A percentile compares a stretch with the other conserved stretches of the same genome.
Evolutionary conservation across 2,329 filamentous ascomycete genomes (phyloP).

Genomic region (Pseudogymnoascus sp.): DNA sequence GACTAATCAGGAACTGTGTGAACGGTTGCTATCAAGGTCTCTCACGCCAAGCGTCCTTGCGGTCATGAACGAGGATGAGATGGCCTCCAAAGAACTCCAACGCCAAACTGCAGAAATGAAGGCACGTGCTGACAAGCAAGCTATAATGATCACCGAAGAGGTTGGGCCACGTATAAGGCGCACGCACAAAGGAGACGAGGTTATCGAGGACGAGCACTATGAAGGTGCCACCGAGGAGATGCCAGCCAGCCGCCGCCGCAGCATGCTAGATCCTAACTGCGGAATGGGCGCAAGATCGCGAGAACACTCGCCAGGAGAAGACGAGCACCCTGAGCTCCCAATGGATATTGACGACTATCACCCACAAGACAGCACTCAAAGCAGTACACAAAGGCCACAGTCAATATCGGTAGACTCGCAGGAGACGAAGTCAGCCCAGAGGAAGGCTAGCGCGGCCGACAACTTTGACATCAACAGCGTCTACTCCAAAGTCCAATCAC

Average conservation of each 20-base stretch:
- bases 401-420: slow-evolving; percentile 22
- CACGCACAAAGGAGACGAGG: slow-evolving; percentile 91
- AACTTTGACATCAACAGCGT: slow-evolving; percentile 81
- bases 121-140: slow-evolving; percentile 72
- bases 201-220: slow-evolving; percentile 67
- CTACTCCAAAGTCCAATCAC: slow-evolving; percentile 75
- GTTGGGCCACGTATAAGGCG: slow-evolving; percentile 72
- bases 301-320: slow-evolving; percentile 30
- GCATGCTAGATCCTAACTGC: slow-evolving; percentile 31
- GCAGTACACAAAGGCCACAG: slow-evolving; percentile 12
- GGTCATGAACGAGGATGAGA: slow-evolving; percentile 82
- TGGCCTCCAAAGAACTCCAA: slow-evolving; percentile 87
- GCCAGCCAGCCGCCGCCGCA: slow-evolving; percentile 30
- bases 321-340: slow-evolving; percentile 21
- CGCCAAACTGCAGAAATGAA: slow-evolving; percentile 69
- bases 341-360: slow-evolving; percentile 25
- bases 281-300: slow-evolving; percentile 28
- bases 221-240: slow-evolving; percentile 31
- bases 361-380: slow-evolving; percentile 23
- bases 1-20: slow-evolving; percentile 72
- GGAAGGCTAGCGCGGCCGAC: slow-evolving; percentile 21
- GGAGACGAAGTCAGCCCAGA: neutral
- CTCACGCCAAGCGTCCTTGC: slow-evolving; percentile 70
- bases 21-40: slow-evolving; percentile 64
- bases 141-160: slow-evolving; percentile 70